Evolutionary conservation across 2,329 filamentous ascomycete species (phyloP), one percentile per base, ranked within the genome.

Genomic region (Stagonosporopsis cucurbitacearum): DNA sequence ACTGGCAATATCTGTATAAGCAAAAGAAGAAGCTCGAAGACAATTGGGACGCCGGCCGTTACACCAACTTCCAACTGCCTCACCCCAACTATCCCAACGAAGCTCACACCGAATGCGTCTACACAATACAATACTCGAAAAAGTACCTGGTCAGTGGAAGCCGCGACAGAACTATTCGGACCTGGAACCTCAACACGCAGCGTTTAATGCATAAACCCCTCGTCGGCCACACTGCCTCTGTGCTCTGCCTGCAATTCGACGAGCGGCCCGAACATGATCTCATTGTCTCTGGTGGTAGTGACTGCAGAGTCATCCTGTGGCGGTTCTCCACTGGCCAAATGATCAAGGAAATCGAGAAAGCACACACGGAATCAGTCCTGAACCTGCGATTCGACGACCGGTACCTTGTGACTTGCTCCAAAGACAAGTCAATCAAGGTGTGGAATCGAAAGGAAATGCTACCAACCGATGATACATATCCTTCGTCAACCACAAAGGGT

Each of bases 361-460:
- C 94, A 0, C 95, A 99, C 72, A 80, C 82, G 26, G 95, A 99
- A 75, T 96, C 94, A 0, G 93, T 99, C 0, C 80, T 99, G 15
- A 98, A 98, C 69, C 86, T 99, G 53, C 86, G 91, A 58, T 99
- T 98, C 64, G 93, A 98, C 71, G 88, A 91, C 63, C 86, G 91
- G 8, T 96, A 96, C 60, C 82, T 99, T 4, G 92, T 98, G 12
- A 99, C 95, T 0, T 98, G 95, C 69, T 98, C 94, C 44, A 99
- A 99, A 74, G 95, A 99, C 75, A 96, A 93, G 75, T 89, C 89
- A 0, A 96, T 99, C 81, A 97, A 97, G 75, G 88, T 99, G 17
- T 99, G 96, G 85, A 98, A 94, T 73, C 87, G 95, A 5, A 83
- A 80, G 17, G 69, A 75, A 49, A 69, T 81, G 41, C 58, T 70